phyloP scores from a whole-genome alignment of 306 rosid species.

The Dryas drummondii region DNA sequence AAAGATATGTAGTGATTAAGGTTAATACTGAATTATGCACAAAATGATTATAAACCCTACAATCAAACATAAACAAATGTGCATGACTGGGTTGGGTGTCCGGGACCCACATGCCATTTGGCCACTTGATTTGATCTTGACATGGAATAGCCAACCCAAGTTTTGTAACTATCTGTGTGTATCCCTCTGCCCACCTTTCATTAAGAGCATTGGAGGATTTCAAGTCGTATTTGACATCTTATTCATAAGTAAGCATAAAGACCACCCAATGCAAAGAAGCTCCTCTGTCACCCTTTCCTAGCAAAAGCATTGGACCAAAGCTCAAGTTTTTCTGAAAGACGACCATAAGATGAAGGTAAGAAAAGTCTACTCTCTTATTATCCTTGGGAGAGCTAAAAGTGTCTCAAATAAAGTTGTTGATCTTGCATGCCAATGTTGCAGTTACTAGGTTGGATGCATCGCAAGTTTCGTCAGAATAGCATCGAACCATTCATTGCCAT shows the following conservation, averaged over 20 bases:
- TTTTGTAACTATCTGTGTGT: slow-evolving; percentile 71
- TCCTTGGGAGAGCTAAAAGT: not conserved
- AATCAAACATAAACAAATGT: slow-evolving; percentile 31
- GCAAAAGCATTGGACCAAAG: slow-evolving; percentile 43
- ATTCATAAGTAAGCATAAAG: slow-evolving; percentile 38
- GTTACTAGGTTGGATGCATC: slow-evolving; percentile 98
- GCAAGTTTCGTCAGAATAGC: slow-evolving; percentile 82
- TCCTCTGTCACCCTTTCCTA: slow-evolving; percentile 31
- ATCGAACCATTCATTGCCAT: slow-evolving; percentile 63
- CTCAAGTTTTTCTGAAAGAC: slow-evolving; percentile 32
- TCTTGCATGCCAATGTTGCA: slow-evolving; percentile 40
- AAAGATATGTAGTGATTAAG: slow-evolving; percentile 7
- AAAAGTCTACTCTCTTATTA: slow-evolving; percentile 8
- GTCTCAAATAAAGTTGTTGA: slow-evolving; percentile 13
- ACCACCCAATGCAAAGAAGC: slow-evolving; percentile 25
- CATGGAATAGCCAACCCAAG: slow-evolving; percentile 36
- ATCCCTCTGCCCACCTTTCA: slow-evolving; percentile 39
- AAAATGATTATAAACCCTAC: slow-evolving; percentile 14
- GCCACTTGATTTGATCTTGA: slow-evolving; percentile 49
- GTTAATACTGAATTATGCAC: slow-evolving; percentile 13
- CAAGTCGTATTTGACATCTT: slow-evolving; percentile 37
- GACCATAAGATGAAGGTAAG: slow-evolving; percentile 67
- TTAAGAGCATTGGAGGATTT: slow-evolving; percentile 27
- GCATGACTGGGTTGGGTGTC: slow-evolving; percentile 24
- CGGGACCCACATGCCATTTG: slow-evolving; percentile 50